Percentiles rank a stretch among this genome's conserved stretches.
Evolutionary conservation across 768 basidiomycete genomes (phyloP).

Genomic region (Ramaria sp.): DNA sequence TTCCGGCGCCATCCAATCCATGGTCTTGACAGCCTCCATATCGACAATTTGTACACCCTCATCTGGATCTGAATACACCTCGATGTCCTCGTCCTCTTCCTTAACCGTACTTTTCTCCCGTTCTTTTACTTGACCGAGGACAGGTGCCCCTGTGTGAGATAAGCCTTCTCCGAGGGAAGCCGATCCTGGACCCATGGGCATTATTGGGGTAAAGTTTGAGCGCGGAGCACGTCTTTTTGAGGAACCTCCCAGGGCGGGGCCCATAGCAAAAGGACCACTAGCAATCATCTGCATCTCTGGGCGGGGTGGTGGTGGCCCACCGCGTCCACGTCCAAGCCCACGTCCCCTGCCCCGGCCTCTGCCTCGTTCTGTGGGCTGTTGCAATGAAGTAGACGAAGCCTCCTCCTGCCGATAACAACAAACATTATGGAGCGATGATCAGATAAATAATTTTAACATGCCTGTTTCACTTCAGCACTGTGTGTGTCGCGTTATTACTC

Average conservation of each 20-base stretch:
- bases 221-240: constrained; percentile 41
- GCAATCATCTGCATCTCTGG: constrained; percentile 61
- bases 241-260: constrained; percentile 57
- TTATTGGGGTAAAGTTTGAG: constrained; percentile 43
- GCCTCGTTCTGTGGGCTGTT: constrained; percentile 32
- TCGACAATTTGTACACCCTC: constrained; percentile 83
- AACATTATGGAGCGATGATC: no score
- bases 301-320: constrained; percentile 31
- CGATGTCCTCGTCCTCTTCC: constrained; percentile 37
- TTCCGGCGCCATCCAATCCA: constrained; percentile 90
- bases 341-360: constrained; percentile 24
- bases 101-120: constrained; percentile 21
- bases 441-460: constrained; percentile 21
- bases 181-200: constrained; percentile 28
- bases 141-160: constrained; percentile 37
- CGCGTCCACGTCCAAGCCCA: constrained; percentile 44
- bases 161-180: constrained; percentile 35
- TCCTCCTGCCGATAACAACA: constrained; percentile 1
- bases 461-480: constrained; percentile 45
- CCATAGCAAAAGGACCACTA: constrained; percentile 82
- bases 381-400: constrained; percentile 18
- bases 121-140: constrained; percentile 27
- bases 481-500: constrained; percentile 13
- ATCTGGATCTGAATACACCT: constrained; percentile 78
- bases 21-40: constrained; percentile 60